phyloP scores from a whole-genome alignment of 805 yeast species.

The Lachancea kluyveri region DNA sequence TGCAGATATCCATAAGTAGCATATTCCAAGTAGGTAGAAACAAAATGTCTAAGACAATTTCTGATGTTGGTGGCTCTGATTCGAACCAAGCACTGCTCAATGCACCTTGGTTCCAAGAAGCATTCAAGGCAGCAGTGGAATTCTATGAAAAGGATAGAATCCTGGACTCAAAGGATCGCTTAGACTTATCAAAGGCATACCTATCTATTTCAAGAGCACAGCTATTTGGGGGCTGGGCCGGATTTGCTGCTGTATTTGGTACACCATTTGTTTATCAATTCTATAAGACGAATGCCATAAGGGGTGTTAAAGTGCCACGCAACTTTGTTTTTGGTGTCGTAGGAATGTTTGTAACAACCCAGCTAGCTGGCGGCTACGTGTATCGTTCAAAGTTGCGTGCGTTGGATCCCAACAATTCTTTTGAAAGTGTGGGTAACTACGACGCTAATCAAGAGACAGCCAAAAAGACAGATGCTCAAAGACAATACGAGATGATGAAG shows the following conservation, averaged over 20 bases:
- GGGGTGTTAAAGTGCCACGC: constrained; percentile 37
- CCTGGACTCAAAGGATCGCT: constrained; percentile 37
- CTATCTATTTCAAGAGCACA: constrained; percentile 32
- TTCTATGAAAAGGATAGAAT: constrained; percentile 46
- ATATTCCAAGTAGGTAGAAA: too few species aligned
- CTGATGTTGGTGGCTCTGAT: too few species aligned
- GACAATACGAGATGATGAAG: constrained; percentile 30
- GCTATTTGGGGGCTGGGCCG: constrained; percentile 34
- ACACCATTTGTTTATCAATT: constrained; percentile 38
- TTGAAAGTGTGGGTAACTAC: constrained; percentile 16
- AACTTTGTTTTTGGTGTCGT: constrained; percentile 38
- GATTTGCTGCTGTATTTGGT: constrained; percentile 36
- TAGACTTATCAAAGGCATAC: constrained; percentile 35
- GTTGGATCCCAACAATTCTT: constrained; percentile 19
- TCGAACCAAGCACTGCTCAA: constrained; percentile 7
- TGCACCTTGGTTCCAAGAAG: constrained; percentile 32
- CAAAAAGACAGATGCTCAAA: constrained; percentile 15
- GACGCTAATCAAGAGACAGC: constrained; percentile 4
- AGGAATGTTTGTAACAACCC: constrained; percentile 33
- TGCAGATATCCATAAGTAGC: too few species aligned
- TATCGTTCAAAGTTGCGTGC: constrained; percentile 29
- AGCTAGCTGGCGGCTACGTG: constrained; percentile 27
- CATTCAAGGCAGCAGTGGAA: constrained; percentile 37
- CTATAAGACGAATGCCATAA: constrained; percentile 28
- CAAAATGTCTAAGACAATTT: too few species aligned